Evolutionary conservation across 1,284 basidiomycete species (phyloP), one percentile per base, ranked within the genome.

Genomic region (Golubevia sp.): DNA sequence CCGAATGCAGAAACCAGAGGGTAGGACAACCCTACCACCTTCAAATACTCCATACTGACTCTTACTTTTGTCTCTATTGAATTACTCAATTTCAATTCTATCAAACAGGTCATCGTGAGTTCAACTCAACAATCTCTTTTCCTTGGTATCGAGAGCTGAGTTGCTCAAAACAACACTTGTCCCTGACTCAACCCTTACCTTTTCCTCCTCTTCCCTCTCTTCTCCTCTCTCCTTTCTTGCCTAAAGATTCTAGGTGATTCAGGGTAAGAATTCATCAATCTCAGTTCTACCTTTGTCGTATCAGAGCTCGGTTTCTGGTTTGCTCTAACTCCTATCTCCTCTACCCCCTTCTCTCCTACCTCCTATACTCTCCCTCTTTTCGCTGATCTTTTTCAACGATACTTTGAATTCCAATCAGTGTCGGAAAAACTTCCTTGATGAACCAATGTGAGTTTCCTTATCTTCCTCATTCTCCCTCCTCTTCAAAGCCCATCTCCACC

Each of bases 341-440:
- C 58, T 49, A 25, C 8, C 20, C 44, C 25, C 38, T 23, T 23
- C 59, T 62, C n/a, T 44, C 55, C 38, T 49, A 13, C 18, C 18
- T 49, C 7, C n/a, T 58, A 24, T 44, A 34, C n/a, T 15, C 15
- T 49, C 8, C 20, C 23, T 34, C 56, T 27, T 21, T 2, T 27
- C 20, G 3, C 21, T 6, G 1, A 15, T 23, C 13, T 20, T n/a
- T 13, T 13, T 48, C n/a, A 50, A 27, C 21, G 2, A 7, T 27
- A 20, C n/a, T 54, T 50, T 2, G 6, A n/a, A 6, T 3, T 18
- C 23, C 15, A 51, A 52, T 13, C 80, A 97, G 96, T 67, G 97
- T 99, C 85, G 97, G 96, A 59, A 99, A 99, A 91, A 99, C 96
- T 56, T 99, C 96, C 50, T 90, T 99, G 78, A 99, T 99, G 97